Percentiles rank a stretch among this genome's conserved stretches.
Evolutionary conservation across 805 yeast species (phyloP).

Genomic region (Tetrapisispora phaffii): DNA sequence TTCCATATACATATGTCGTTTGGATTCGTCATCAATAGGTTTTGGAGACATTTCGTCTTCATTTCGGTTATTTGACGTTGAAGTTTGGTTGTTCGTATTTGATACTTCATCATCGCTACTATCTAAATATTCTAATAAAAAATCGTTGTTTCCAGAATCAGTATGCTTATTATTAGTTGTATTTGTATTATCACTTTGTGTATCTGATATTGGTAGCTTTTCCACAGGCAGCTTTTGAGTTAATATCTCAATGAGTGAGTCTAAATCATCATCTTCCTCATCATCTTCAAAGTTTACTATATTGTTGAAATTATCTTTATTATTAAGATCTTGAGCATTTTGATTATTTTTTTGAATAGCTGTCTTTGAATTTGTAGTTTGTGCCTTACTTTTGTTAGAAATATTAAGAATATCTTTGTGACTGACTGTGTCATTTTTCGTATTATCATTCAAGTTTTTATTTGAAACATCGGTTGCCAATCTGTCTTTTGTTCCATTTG

Average conservation of each 20-base stretch:
- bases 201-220: not conserved
- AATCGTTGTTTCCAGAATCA: slow-evolving; percentile 1
- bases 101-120: not conserved
- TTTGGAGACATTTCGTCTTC: not conserved
- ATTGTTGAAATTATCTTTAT: too few species aligned
- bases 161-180: not conserved
- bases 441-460: not conserved
- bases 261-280: slow-evolving; percentile 16
- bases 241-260: slow-evolving; percentile 20
- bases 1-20: slow-evolving; percentile 6
- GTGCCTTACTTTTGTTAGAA: too few species aligned
- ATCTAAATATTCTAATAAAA: slow-evolving; percentile 1
- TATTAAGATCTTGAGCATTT: not conserved
- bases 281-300: not conserved
- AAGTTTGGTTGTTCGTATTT: not conserved
- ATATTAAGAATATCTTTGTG: too few species aligned
- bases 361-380: too few species aligned
- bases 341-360: too few species aligned
- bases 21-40: not conserved
- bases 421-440: not conserved
- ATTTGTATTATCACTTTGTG: not conserved
- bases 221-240: slow-evolving; percentile 13
- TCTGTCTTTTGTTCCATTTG: too few species aligned
- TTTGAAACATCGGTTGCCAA: not conserved
- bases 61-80: not conserved